Conservation (phyloP, 805 yeast species). For the Lipomyces kockii region DNA sequence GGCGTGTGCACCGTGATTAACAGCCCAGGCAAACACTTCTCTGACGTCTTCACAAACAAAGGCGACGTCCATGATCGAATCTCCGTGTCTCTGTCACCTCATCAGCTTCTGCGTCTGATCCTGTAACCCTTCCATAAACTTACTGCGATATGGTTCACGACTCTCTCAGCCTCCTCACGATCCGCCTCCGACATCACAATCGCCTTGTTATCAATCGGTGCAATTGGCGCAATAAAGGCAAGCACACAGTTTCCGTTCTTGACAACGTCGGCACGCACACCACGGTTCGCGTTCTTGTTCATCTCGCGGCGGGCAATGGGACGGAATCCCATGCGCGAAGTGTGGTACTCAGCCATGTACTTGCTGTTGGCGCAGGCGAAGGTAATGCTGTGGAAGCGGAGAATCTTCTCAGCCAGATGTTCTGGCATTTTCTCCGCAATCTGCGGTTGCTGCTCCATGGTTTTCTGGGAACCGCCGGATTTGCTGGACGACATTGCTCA, state of each 20-base stretch:
- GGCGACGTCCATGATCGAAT: conserved; percentile 78
- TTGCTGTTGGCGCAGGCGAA: conserved; percentile 13
- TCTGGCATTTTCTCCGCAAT: conserved; percentile 15
- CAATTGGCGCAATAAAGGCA: conserved; percentile 51
- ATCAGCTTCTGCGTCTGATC: background rate
- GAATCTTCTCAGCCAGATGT: conserved; percentile 14
- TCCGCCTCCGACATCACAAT: conserved; percentile 37
- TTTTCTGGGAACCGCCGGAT: background rate
- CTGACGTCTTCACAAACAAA: conserved; percentile 62
- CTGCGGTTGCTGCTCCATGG: background rate
- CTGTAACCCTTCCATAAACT: background rate
- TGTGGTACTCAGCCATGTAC: conserved; percentile 55
- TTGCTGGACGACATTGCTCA: background rate
- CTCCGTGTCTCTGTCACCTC: conserved; percentile 60
- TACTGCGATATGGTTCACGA: conserved; percentile 17
- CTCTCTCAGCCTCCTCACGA: conserved; percentile 14
- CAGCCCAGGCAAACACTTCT: conserved; percentile 53
- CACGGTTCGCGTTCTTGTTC: conserved; percentile 61
- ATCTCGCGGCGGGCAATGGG: conserved; percentile 67
- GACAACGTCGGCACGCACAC: conserved; percentile 55
- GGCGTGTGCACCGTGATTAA: conserved; percentile 57
- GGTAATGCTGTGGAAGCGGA: conserved; percentile 12
- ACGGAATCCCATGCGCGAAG: conserved; percentile 63
- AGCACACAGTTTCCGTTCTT: conserved; percentile 59
- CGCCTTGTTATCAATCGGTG: conserved; percentile 45